phyloP scores from a whole-genome alignment of 306 rosid species.

The Urtica urens region DNA sequence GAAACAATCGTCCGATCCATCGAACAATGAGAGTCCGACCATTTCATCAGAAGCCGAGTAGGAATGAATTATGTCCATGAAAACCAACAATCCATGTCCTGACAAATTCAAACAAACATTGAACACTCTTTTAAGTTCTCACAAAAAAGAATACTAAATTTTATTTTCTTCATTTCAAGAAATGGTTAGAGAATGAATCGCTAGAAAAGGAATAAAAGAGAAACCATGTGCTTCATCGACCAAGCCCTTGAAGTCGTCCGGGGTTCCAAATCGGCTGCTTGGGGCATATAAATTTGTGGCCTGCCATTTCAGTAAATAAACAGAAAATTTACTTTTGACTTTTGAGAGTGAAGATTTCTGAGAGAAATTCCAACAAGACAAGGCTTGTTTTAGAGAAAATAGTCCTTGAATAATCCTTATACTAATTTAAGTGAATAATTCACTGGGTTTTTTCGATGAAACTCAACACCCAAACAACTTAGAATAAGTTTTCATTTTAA shows the following conservation, averaged over 20 bases:
- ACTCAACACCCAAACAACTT: too few species aligned
- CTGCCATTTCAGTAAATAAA: constrained; percentile 40
- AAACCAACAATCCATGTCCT: constrained; percentile 79
- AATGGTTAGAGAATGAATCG: too few species aligned
- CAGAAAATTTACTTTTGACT: too few species aligned
- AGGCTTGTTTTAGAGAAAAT: too few species aligned
- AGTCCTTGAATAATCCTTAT: too few species aligned
- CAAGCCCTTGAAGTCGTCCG: constrained; percentile 90
- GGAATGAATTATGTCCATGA: constrained; percentile 90
- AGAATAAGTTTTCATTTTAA: too few species aligned
- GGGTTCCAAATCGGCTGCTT: constrained; percentile 93
- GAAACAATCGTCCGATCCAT: constrained; percentile 90
- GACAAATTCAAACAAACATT: constrained; percentile 22
- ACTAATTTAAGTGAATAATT: too few species aligned
- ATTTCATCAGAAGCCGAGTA: constrained; percentile 95
- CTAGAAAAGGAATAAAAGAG: too few species aligned
- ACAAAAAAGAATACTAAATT: too few species aligned
- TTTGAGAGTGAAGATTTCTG: too few species aligned
- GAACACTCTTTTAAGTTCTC: constrained; percentile 12
- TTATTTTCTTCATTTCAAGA: not conserved
- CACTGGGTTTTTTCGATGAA: too few species aligned
- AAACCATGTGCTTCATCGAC: constrained; percentile 99
- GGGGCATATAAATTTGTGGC: constrained; percentile 80
- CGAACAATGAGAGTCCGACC: constrained; percentile 84
- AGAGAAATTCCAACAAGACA: too few species aligned